Percentiles rank a stretch among this genome's conserved stretches.
Conservation (phyloP, 495 filamentous ascomycete species). For the Neurospora africana region DNA sequence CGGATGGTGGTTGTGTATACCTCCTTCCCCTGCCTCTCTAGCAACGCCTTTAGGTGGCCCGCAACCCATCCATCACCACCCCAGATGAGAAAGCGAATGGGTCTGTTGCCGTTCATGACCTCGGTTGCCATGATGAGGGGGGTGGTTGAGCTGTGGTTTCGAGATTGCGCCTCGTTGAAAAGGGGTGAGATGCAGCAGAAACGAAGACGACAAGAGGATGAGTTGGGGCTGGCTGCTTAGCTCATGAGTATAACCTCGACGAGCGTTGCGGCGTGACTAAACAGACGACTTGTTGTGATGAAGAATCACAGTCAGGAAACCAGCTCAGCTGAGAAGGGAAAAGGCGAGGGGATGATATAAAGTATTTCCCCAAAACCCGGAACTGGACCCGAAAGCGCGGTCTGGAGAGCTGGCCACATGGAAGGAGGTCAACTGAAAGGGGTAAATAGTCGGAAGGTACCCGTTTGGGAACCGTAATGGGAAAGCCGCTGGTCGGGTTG, state of each 20-base stretch:
- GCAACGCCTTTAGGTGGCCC: constrained; percentile 50
- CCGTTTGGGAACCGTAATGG: not conserved
- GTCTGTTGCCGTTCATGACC: constrained; percentile 9
- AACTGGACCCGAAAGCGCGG: not conserved
- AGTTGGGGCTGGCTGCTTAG: not conserved
- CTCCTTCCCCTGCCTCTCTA: constrained; percentile 51
- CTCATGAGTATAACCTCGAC: not conserved
- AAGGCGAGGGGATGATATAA: not conserved
- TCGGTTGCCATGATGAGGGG: constrained; percentile 17
- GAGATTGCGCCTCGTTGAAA: not conserved
- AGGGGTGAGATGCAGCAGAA: not conserved
- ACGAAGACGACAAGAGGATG: not conserved
- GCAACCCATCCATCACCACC: constrained; percentile 55
- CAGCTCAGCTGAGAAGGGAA: not conserved
- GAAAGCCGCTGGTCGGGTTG: not conserved
- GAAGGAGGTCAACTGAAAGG: not conserved
- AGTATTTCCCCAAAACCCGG: not conserved
- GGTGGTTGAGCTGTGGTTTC: not conserved
- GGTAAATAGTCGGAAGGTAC: not conserved
- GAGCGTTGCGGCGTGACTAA: not conserved
- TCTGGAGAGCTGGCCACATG: not conserved
- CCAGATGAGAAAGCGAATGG: constrained; percentile 47
- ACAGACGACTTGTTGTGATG: not conserved
- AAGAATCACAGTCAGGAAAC: not conserved
- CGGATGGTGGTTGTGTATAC: constrained; percentile 46